Conservation (phyloP, 2,329 filamentous ascomycete species). For the Hymenoscyphus linearis region DNA sequence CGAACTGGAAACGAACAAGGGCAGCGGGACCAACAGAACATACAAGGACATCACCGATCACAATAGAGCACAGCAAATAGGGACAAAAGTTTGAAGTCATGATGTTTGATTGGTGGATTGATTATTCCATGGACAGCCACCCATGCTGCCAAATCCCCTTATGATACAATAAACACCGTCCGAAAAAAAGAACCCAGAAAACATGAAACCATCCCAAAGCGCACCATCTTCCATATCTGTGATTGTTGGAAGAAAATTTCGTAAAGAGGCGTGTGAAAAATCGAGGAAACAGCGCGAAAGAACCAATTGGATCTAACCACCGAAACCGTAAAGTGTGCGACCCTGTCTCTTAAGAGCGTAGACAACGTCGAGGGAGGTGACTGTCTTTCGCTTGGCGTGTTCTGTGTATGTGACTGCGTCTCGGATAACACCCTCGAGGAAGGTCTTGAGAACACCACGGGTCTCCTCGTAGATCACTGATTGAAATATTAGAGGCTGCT, state of each 20-base stretch:
- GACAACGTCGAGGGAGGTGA: conserved; percentile 60
- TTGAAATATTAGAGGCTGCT: conserved; percentile 1
- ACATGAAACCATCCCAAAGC: conserved; percentile 23
- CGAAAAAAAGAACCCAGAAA: conserved; percentile 15
- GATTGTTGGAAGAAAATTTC: conserved; percentile 22
- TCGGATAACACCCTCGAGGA: conserved; percentile 75
- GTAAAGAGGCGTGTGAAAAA: conserved; percentile 21
- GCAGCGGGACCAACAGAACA: neutral
- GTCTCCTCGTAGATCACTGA: conserved; percentile 46
- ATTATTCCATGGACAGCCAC: conserved; percentile 23
- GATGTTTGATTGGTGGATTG: conserved; percentile 12
- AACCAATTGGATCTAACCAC: conserved; percentile 43
- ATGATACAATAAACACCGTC: conserved; percentile 29
- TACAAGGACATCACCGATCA: neutral
- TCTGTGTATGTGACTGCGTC: conserved; percentile 46
- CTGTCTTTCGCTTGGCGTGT: conserved; percentile 75
- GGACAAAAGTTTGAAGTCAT: conserved; percentile 6
- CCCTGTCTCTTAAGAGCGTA: conserved; percentile 63
- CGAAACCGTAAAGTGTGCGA: conserved; percentile 63
- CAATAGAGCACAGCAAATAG: neutral
- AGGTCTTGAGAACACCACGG: conserved; percentile 76
- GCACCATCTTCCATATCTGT: conserved; percentile 16
- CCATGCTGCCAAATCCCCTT: conserved; percentile 23
- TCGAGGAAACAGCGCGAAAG: conserved; percentile 6
- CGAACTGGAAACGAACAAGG: neutral